phyloP scores from a whole-genome alignment of 2,329 filamentous ascomycete genomes.

The Beauveria varroae region DNA sequence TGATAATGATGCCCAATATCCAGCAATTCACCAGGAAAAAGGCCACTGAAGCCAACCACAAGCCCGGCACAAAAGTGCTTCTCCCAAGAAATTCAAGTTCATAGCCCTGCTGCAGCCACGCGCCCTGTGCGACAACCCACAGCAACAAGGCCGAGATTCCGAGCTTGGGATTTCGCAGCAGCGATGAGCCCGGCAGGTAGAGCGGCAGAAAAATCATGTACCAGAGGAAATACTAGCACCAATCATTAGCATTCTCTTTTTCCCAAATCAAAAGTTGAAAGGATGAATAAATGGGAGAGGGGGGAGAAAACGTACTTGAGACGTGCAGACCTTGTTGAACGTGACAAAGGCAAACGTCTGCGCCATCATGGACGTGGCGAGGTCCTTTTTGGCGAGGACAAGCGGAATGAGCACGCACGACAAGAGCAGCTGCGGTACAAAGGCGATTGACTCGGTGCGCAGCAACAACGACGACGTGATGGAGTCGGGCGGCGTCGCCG shows the following conservation, averaged over 20 bases:
- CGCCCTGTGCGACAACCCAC: slow-evolving; percentile 70
- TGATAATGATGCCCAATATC: slow-evolving; percentile 74
- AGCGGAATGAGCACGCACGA: slow-evolving; percentile 71
- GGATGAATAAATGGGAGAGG: neutral
- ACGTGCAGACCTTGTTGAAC: slow-evolving; percentile 98
- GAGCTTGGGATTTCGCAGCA: slow-evolving; percentile 51
- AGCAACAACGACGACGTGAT: slow-evolving; percentile 28
- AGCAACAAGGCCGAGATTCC: slow-evolving; percentile 59
- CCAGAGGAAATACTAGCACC: slow-evolving; percentile 89
- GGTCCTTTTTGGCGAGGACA: slow-evolving; percentile 68
- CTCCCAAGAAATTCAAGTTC: slow-evolving; percentile 70
- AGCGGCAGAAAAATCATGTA: slow-evolving; percentile 91
- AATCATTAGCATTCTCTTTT: slow-evolving; percentile 7
- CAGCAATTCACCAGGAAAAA: slow-evolving; percentile 87
- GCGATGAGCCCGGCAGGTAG: slow-evolving; percentile 73
- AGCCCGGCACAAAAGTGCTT: slow-evolving; percentile 77
- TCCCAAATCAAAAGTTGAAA: too few species aligned
- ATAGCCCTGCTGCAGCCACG: slow-evolving; percentile 71
- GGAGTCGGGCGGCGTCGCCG: slow-evolving; percentile 40
- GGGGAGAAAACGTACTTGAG: slow-evolving; percentile 59
- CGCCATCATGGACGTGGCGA: slow-evolving; percentile 79
- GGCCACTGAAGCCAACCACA: slow-evolving; percentile 65
- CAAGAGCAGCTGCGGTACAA: slow-evolving; percentile 78
- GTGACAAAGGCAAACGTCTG: slow-evolving; percentile 97
- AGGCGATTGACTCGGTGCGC: slow-evolving; percentile 71